Evolutionary conservation across 2,329 filamentous ascomycete species (phyloP).

Genomic region (Xylariomycetidae sp.): DNA sequence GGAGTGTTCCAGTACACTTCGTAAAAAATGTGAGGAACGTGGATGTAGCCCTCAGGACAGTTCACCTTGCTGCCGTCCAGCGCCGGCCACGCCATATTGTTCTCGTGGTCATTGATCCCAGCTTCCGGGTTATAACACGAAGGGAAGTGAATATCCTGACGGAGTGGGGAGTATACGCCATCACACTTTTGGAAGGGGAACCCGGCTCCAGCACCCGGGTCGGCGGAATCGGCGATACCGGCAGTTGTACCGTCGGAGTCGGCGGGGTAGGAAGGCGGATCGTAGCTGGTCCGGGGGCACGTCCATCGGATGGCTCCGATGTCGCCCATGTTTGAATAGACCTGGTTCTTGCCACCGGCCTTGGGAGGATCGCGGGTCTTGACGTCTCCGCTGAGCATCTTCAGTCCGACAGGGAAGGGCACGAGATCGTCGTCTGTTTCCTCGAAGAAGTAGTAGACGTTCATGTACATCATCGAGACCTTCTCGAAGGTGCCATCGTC

Average conservation of each 20-base stretch:
- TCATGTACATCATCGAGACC: constrained; percentile 68
- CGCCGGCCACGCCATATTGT: constrained; percentile 63
- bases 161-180: constrained; percentile 54
- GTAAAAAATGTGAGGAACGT: constrained; percentile 54
- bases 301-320: constrained; percentile 55
- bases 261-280: constrained; percentile 47
- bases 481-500: constrained; percentile 57
- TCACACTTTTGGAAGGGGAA: constrained; percentile 70
- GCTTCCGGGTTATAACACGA: constrained; percentile 66
- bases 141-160: constrained; percentile 67
- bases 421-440: constrained; percentile 59
- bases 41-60: constrained; percentile 51
- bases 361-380: constrained; percentile 53
- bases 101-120: constrained; percentile 54
- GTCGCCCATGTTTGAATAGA: constrained; percentile 47
- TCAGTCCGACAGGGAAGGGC: constrained; percentile 66
- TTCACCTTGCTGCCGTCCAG: constrained; percentile 43
- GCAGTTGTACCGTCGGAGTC: constrained; percentile 50
- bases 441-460: constrained; percentile 73
- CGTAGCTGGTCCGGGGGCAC: constrained; percentile 49
- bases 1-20: constrained; percentile 59
- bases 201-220: constrained; percentile 54
- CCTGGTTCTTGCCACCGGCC: constrained; percentile 43
- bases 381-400: constrained; percentile 66
- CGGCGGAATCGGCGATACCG: constrained; percentile 50